Evolutionary conservation across 2,329 filamentous ascomycete genomes (phyloP).

Genomic region (Conoideocrella luteorostrata): DNA sequence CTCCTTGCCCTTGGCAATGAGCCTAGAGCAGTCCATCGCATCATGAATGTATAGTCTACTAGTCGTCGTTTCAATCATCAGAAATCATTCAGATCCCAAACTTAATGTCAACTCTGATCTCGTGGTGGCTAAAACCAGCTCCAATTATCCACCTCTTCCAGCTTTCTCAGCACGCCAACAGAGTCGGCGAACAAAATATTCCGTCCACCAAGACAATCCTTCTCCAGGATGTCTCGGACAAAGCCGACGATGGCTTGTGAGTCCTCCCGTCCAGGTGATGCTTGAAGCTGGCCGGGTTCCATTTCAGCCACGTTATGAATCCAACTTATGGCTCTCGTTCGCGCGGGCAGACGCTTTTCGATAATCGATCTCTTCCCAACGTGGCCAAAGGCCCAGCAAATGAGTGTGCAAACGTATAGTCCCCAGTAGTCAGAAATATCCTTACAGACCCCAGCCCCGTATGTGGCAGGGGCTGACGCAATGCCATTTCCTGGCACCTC

Average conservation of each 20-base stretch:
- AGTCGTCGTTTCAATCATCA: slow-evolving; percentile 4
- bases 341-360: slow-evolving; percentile 15
- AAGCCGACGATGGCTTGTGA: slow-evolving; percentile 45
- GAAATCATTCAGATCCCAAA: not conserved
- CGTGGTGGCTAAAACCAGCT: slow-evolving; percentile 22
- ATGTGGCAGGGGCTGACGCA: slow-evolving; percentile 3
- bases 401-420: slow-evolving; percentile 50
- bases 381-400: slow-evolving; percentile 53
- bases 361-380: slow-evolving; percentile 15
- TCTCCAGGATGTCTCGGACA: slow-evolving; percentile 39
- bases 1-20: too few relatives aligned
- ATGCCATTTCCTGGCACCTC: slow-evolving; percentile 12
- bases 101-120: not conserved
- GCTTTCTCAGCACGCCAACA: slow-evolving; percentile 42
- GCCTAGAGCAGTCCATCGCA: not conserved
- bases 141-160: slow-evolving; percentile 39
- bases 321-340: slow-evolving; percentile 28
- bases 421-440: slow-evolving; percentile 48
- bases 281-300: slow-evolving; percentile 31
- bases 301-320: slow-evolving; percentile 34
- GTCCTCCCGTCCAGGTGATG: slow-evolving; percentile 25
- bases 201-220: slow-evolving; percentile 41
- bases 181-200: slow-evolving; percentile 48
- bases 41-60: not conserved
- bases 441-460: slow-evolving; percentile 14